Evolutionary conservation across 2,329 filamentous ascomycete species (phyloP), one percentile per base, ranked within the genome.

Genomic region (Albifimbria verrucaria): DNA sequence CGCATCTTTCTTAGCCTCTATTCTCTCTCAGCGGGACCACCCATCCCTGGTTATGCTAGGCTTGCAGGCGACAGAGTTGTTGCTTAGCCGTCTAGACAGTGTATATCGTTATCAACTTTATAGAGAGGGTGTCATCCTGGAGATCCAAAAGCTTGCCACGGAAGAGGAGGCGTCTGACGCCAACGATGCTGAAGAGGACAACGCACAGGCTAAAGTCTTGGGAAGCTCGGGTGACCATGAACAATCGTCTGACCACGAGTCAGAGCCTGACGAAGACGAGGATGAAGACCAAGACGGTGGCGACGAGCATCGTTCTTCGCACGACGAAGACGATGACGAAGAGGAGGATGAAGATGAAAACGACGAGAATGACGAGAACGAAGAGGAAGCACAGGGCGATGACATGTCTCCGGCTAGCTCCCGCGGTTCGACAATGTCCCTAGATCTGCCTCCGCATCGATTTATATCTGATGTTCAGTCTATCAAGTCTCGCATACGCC

Each of bases 41-140:
- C 83, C 90, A 1, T 87, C 87, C 2, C 77, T 99, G 5, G 92
- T 97, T 10, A 89, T 92, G 57, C 88, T 87, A 59, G 93, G 91
- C 18, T 77, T 99, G 17, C 90, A 96, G 65, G 93, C 92, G 36
- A 90, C 93, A 0, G 92, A 97, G 68, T 77, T 99, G 6, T 80
- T 99, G 1, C 81, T 97, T 55, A 87, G 86, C 63, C 86, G 95
- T 18, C 77, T 99, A 6, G 90, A 92, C 57, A 80, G 87, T 21
- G 89, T 97, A 25, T 99, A 99, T 66, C 87, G 90, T 23, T 96
- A 97, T 63, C 95, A 99, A 63, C 93, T 99, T 61, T 96, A 99
- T 66, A 89, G 94, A 1, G 95, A 99, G 72, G 94, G 94, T 32
- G 94, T 99, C 43, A 92, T 97, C 61, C 81, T 88, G 2, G 93